Evolutionary conservation across 176 grass and related monocot species (phyloP), one percentile per base, ranked within the genome.

Genomic region (Musa troglodytarum): DNA sequence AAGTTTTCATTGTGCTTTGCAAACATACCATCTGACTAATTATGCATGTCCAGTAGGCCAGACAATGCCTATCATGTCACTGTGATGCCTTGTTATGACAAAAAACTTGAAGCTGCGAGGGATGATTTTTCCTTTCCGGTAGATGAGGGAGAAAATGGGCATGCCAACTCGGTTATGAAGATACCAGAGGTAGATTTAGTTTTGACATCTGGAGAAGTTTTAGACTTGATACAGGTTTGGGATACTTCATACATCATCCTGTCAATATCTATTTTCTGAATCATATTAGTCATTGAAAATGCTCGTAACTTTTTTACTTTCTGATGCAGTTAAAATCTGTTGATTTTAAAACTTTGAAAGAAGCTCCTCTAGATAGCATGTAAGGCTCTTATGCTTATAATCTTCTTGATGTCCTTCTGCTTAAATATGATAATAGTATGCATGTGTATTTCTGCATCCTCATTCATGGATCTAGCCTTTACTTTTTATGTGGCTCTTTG

Each of bases 61-160:
- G 52, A 82, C 73, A 76, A 94, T 82, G 74, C 91, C 26, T 94
- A 98, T 74, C 95, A 98, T 94, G 95, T 98, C 15, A 98, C 95
- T 34, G 84, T 98, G 65, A 98, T 98, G 95, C 95, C 95, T 63
- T 98, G 95, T 84, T 98, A 94, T 79, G 95, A 98, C 77, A 98
- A 98, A 72, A 98, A 98, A 55, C 88, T 98, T 65, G 95, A 98
- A 87, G 95, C 95, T 57, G 86, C 88, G 15, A 80, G 95, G 73
- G 82, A 89, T 76, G 90, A 98, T 77, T 98, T 98, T 82, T 59
- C 77, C 77, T 93, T 91, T 75, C 78, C 88, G 53, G 81, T 93
- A 49, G 86, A 98, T 80, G 63, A 71, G 50, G 77, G 83, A 74
- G 90, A 98, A 83, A 74, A 72, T 80, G 69, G 20, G 10, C 11